Percentiles rank a stretch among this genome's conserved stretches.
These are phyloP conservation scores for Microdochium paspali DNA, from an alignment of 2,329 filamentous ascomycete species.

Conservation along the genomic window DNA sequence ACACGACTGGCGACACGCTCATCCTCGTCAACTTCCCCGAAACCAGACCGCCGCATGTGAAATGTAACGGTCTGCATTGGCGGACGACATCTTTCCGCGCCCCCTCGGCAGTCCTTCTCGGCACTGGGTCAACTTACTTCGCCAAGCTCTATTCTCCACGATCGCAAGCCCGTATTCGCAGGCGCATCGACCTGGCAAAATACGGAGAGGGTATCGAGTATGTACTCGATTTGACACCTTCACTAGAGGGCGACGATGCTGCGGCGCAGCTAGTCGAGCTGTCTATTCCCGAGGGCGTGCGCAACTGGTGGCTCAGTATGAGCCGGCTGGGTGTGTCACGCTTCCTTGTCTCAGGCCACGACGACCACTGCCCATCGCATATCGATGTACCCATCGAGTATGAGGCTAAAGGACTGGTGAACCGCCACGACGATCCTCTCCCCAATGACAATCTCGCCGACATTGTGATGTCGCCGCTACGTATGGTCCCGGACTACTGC, in stretches of 20 bases:
- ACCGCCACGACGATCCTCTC: neutral
- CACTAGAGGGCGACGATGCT: slow-evolving; percentile 51
- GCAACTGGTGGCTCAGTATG: slow-evolving; percentile 40
- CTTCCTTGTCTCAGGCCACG: slow-evolving; percentile 34
- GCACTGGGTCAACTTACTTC: slow-evolving; percentile 37
- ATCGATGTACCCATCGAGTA: slow-evolving; percentile 7
- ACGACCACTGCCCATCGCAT: slow-evolving; percentile 26
- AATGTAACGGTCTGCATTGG: slow-evolving; percentile 24
- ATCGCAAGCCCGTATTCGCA: slow-evolving; percentile 27
- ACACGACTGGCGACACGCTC: slow-evolving; percentile 28
- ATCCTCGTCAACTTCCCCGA: slow-evolving; percentile 29
- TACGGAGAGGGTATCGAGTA: slow-evolving; percentile 40
- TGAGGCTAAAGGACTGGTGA: neutral
- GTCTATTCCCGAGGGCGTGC: slow-evolving; percentile 45
- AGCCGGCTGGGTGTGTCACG: slow-evolving; percentile 25
- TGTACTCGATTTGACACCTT: slow-evolving; percentile 54
- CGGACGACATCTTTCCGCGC: slow-evolving; percentile 29
- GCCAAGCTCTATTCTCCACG: slow-evolving; percentile 30
- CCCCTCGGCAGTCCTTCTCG: slow-evolving; percentile 34
- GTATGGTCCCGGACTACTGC: slow-evolving; percentile 49
- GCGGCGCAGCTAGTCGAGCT: slow-evolving; percentile 49
- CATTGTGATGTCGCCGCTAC: slow-evolving; percentile 8
- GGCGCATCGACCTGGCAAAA: slow-evolving; percentile 24
- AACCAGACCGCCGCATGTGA: slow-evolving; percentile 5
- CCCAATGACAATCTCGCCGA: slow-evolving; percentile 15